These are phyloP conservation scores for Citrus cavaleriei DNA, from an alignment of 345 rosid genomes.

Conservation along the genomic window DNA sequence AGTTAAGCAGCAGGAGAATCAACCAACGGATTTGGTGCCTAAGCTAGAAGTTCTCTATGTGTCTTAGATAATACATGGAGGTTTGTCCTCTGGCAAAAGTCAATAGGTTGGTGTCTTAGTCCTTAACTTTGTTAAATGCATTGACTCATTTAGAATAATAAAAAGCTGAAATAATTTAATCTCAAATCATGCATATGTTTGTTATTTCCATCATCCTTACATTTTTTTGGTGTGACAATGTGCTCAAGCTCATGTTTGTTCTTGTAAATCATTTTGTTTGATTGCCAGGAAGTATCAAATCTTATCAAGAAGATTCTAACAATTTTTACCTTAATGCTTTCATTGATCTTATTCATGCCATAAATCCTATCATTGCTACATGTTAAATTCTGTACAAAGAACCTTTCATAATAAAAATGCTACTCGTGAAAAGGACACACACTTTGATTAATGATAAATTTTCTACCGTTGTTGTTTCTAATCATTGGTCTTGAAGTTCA, in stretches of 20 bases:
- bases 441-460: not conserved
- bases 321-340: not conserved
- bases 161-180: constrained; percentile 4
- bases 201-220: not conserved
- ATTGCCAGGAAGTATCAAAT: not conserved
- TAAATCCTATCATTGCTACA: not conserved
- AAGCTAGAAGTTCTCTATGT: not conserved
- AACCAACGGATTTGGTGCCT: too few relatives aligned
- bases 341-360: not conserved
- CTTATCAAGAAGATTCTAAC: not conserved
- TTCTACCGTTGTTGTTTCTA: not conserved
- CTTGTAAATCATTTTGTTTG: not conserved
- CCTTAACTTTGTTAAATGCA: not conserved
- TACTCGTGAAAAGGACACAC: not conserved
- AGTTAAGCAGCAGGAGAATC: not conserved
- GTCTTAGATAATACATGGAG: not conserved
- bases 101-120: not conserved
- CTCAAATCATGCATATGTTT: not conserved
- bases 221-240: too few relatives aligned
- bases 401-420: too few relatives aligned
- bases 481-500: not conserved
- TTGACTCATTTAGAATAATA: not conserved
- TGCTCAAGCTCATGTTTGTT: not conserved
- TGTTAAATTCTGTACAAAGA: not conserved
- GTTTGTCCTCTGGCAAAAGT: not conserved